A percentile compares a stretch with the other conserved stretches of the same genome.
Conservation (phyloP, 352 stramenopile genomes). For the Globisporangium nagaii region DNA sequence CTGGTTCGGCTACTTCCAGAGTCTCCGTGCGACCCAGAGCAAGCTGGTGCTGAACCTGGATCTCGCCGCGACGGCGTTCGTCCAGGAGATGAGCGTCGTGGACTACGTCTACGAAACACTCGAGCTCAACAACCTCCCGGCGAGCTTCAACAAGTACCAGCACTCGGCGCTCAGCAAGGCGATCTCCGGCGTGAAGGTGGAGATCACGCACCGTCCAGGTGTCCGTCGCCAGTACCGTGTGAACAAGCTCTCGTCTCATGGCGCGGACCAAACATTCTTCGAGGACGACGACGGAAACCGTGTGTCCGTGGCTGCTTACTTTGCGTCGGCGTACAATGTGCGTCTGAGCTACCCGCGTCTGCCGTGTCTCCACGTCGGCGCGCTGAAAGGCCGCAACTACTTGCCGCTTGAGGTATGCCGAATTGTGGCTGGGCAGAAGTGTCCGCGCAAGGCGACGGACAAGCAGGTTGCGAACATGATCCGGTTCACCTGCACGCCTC, state of each 20-base stretch:
- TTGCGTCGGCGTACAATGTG: conserved; percentile 41
- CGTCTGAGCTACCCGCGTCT: conserved; percentile 61
- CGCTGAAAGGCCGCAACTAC: conserved; percentile 68
- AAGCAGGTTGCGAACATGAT: conserved; percentile 85
- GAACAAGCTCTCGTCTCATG: conserved; percentile 45
- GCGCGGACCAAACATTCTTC: conserved; percentile 47
- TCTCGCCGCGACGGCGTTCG: conserved; percentile 64
- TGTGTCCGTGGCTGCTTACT: conserved; percentile 57
- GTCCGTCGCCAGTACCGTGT: conserved; percentile 58
- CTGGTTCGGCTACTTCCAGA: conserved; percentile 78
- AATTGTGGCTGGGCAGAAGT: conserved; percentile 67
- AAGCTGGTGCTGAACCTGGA: conserved; percentile 66
- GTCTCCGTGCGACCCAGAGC: conserved; percentile 58
- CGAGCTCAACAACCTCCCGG: conserved; percentile 20
- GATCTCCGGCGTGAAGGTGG: conserved; percentile 58
- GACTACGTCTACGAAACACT: conserved; percentile 40
- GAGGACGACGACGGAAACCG: conserved; percentile 45
- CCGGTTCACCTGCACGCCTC: conserved; percentile 47
- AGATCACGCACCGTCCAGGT: conserved; percentile 55
- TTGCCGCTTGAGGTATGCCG: conserved; percentile 81
- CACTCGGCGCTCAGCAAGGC: conserved; percentile 45
- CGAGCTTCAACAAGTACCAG: conserved; percentile 33
- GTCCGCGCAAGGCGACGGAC: conserved; percentile 70
- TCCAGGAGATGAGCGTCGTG: conserved; percentile 48
- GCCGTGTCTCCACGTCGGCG: conserved; percentile 77